Evolutionary conservation across 192 early-diverging fungal species (phyloP), one percentile per base, ranked within the genome.

Genomic region (Backusella luteola): DNA sequence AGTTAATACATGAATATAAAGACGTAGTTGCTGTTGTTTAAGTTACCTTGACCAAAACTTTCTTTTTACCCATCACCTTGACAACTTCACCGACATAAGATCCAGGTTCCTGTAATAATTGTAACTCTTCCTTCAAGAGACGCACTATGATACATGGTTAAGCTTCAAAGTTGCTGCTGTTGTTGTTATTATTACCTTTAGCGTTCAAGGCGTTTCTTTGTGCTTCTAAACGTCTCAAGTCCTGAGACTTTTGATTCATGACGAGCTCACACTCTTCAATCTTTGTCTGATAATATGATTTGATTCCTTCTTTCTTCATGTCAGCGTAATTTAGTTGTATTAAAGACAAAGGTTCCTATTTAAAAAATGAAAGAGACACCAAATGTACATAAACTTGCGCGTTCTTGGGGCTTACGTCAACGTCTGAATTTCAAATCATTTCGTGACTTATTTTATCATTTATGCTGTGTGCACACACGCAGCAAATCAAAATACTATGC

Each of bases 1-100:
- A 11, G 38, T 39, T 39, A 39, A 39, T 12, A 39, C 3, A 39
- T 32, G 32, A 32, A 32, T 32, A 12, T 39, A 12, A 12, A 7
- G 8, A 39, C 7, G 39, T 0, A 39, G 19, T 7, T 17, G 17
- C 19, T 39, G n/a, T 19, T 34, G 36, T 19, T 36, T 14, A 56
- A 56, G 56, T 56, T 85, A 87, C 87, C 90, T 94, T 95, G 71
- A 96, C 91, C 4, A 94, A 86, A 29, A 93, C 94, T 84, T 98
- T 97, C 73, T 95, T 96, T 89, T 98, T 98, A 79, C 97, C 98
- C 91, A 99, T 99, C 39, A 98, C 86, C 82, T 99, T 99, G 36
- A 98, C 93, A 9, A 99, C 97, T 85, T 99, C 98, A 74, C 95
- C 98, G 53, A 98, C 95, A 82, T 95, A 96, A 21, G 94, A 93